phyloP scores from a whole-genome alignment of 2,329 filamentous ascomycete species.

The Beauveria varroae region DNA sequence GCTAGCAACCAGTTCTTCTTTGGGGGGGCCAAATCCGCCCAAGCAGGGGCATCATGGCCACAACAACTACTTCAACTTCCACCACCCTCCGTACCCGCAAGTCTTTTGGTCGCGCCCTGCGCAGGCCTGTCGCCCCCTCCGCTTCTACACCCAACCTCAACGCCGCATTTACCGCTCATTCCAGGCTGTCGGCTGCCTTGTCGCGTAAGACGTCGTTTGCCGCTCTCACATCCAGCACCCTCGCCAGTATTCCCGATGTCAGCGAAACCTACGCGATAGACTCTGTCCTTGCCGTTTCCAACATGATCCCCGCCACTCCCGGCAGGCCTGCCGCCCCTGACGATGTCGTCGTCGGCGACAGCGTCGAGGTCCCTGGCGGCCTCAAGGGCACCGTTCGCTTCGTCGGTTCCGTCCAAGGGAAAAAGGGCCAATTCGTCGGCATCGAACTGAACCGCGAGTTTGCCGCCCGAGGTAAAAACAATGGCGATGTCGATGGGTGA shows the following conservation, averaged over 20 bases:
- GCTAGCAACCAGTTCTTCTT: not conserved
- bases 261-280: slow-evolving; percentile 55
- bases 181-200: slow-evolving; percentile 39
- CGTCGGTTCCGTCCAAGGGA: slow-evolving; percentile 76
- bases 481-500: slow-evolving; percentile 90
- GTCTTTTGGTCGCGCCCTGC: slow-evolving; percentile 29
- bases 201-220: slow-evolving; percentile 66
- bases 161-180: slow-evolving; percentile 41
- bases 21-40: not conserved
- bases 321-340: slow-evolving; percentile 56
- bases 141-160: slow-evolving; percentile 54
- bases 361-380: slow-evolving; percentile 84
- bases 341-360: slow-evolving; percentile 65
- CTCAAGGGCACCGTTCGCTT: slow-evolving; percentile 91
- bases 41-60: slow-evolving; percentile 11
- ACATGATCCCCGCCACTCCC: slow-evolving; percentile 49
- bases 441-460: slow-evolving; percentile 81
- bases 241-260: slow-evolving; percentile 60
- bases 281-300: slow-evolving; percentile 37
- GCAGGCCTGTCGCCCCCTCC: slow-evolving; percentile 36
- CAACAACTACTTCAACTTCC: slow-evolving; percentile 11
- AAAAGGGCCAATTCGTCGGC: slow-evolving; percentile 85
- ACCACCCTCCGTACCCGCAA: slow-evolving; percentile 10
- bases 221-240: slow-evolving; percentile 55
- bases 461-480: slow-evolving; percentile 84